phyloP scores from a whole-genome alignment of 106 monocot genomes.

The Chionographis japonica region DNA sequence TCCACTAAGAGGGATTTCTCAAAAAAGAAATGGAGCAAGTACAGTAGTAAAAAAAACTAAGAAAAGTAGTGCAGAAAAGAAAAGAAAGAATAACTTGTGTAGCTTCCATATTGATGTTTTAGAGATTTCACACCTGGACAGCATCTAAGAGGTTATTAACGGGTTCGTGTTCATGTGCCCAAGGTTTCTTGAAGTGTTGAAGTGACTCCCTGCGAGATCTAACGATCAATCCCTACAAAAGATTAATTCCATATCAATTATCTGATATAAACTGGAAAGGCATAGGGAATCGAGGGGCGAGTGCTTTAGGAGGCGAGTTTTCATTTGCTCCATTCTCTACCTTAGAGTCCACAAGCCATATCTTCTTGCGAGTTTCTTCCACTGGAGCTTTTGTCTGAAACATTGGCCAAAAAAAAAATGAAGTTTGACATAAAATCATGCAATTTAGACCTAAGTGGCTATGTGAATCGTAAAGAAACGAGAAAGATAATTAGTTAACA shows the following conservation, averaged over 20 bases:
- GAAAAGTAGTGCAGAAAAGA: no score
- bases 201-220: constrained; percentile 51
- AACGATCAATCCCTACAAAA: constrained; percentile 64
- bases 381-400: constrained; percentile 52
- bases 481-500: no score
- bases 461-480: no score
- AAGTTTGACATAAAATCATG: no score
- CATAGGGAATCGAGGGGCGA: neutral
- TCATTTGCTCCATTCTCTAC: constrained; percentile 17
- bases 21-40: no score
- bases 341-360: constrained; percentile 86
- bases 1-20: no score
- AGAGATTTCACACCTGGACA: constrained; percentile 45
- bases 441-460: no score
- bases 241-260: neutral
- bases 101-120: no score
- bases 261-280: neutral
- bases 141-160: constrained; percentile 52
- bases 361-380: constrained; percentile 61
- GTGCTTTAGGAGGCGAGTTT: neutral
- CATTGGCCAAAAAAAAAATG: neutral
- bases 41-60: no score
- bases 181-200: constrained; percentile 75
- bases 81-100: no score
- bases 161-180: constrained; percentile 86